Conservation (phyloP, 805 yeast genomes). For the Saccharomycopsis lassenensis region DNA sequence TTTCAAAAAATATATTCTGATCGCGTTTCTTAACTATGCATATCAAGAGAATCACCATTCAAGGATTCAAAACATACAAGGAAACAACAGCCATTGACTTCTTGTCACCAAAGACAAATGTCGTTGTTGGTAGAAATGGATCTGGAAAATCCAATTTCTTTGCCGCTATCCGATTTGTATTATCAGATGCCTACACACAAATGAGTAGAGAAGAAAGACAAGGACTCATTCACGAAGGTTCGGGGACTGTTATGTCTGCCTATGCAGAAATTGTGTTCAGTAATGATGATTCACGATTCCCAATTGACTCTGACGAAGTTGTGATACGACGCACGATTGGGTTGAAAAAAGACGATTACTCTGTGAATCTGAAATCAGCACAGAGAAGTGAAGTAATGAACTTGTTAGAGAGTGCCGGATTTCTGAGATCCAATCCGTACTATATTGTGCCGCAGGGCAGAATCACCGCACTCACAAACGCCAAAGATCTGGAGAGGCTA, state of each 20-base stretch:
- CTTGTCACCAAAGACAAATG: slow-evolving; percentile 74
- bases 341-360: slow-evolving; percentile 84
- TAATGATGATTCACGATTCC: slow-evolving; percentile 66
- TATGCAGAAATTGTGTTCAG: slow-evolving; percentile 86
- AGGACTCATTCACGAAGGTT: slow-evolving; percentile 80
- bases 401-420: slow-evolving; percentile 82
- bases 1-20: neutral
- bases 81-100: slow-evolving; percentile 68
- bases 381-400: slow-evolving; percentile 74
- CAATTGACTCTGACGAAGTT: slow-evolving; percentile 57
- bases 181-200: slow-evolving; percentile 82
- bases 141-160: slow-evolving; percentile 94
- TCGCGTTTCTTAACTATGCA: no score
- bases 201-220: slow-evolving; percentile 79
- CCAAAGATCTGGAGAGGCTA: slow-evolving; percentile 75
- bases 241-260: slow-evolving; percentile 84
- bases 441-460: slow-evolving; percentile 96
- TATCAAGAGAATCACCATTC: slow-evolving; percentile 44
- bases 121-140: slow-evolving; percentile 88
- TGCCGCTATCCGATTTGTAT: slow-evolving; percentile 86
- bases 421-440: slow-evolving; percentile 82
- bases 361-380: slow-evolving; percentile 69
- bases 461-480: slow-evolving; percentile 78
- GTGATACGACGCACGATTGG: slow-evolving; percentile 82
- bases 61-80: slow-evolving; percentile 90